Conservation (phyloP, 1,284 basidiomycete species). For the Pholiota adiposa region DNA sequence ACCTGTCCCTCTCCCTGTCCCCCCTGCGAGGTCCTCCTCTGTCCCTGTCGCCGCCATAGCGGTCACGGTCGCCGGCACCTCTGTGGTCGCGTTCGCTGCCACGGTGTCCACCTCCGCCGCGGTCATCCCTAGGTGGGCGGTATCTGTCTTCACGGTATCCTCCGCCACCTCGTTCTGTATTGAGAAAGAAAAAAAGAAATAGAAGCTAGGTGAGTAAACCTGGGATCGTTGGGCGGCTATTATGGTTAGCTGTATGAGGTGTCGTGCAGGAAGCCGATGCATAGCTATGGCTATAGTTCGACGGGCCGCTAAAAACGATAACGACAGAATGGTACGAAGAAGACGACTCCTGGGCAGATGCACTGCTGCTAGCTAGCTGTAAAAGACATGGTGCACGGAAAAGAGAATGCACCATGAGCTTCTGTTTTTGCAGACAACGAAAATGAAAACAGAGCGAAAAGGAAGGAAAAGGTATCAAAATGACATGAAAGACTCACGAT, state of each 20-base stretch:
- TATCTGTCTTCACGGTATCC: constrained; percentile 58
- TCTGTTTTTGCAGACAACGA: constrained; percentile 33
- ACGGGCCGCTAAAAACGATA: constrained; percentile 21
- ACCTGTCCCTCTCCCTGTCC: constrained; percentile 35
- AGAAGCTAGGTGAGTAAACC: constrained; percentile 52
- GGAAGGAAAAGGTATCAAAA: neutral
- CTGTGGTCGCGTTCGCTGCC: constrained; percentile 54
- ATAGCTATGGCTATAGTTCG: constrained; percentile 9
- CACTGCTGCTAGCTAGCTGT: constrained; percentile 62
- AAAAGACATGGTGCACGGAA: constrained; percentile 57
- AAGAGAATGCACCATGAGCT: constrained; percentile 67
- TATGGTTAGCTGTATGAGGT: constrained; percentile 23
- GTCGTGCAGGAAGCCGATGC: constrained; percentile 11
- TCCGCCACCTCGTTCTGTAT: constrained; percentile 48
- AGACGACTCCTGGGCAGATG: neutral
- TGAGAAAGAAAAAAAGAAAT: constrained; percentile 46
- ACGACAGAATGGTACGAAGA: constrained; percentile 19
- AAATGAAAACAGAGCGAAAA: constrained; percentile 23
- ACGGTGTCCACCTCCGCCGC: constrained; percentile 36
- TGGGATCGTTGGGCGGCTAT: constrained; percentile 35
- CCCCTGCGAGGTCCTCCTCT: constrained; percentile 41
- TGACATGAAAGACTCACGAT: constrained; percentile 41
- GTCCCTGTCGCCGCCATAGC: constrained; percentile 44
- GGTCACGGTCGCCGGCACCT: constrained; percentile 39
- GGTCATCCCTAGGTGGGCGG: constrained; percentile 57